A percentile compares a stretch with the other conserved stretches of the same genome.
Evolutionary conservation across 768 basidiomycete species (phyloP).

Genomic region (Leccinum disarticulatum): DNA sequence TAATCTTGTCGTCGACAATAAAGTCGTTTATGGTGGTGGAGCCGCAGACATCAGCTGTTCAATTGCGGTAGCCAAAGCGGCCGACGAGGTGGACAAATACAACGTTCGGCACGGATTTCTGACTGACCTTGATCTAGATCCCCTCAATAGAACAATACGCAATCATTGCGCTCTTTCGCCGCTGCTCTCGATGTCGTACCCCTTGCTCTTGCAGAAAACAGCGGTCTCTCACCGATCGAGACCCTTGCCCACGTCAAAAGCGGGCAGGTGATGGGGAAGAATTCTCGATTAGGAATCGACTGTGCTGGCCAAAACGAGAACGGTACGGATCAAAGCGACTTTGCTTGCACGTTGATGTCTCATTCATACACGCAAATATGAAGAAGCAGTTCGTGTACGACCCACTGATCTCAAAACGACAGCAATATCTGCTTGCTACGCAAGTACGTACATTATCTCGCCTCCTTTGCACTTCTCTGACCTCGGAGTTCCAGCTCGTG

Average conservation of each 20-base stretch:
- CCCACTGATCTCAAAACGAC: constrained; percentile 94
- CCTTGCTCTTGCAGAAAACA: constrained; percentile 96
- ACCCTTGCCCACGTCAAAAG: constrained; percentile 96
- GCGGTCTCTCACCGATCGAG: constrained; percentile 93
- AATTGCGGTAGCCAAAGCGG: constrained; percentile 89
- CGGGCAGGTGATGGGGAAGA: constrained; percentile 82
- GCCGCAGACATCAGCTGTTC: constrained; percentile 97
- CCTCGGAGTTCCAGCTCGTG: constrained; percentile 55
- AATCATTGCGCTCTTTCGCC: constrained; percentile 98
- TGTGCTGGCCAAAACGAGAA: constrained; percentile 85
- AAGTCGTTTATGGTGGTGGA: constrained; percentile 97
- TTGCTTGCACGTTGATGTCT: not conserved
- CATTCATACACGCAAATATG: constrained; percentile 67
- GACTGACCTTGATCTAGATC: constrained; percentile 50
- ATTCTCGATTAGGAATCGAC: constrained; percentile 89
- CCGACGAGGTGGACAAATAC: constrained; percentile 70
- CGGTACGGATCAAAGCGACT: constrained; percentile 47
- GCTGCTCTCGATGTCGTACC: constrained; percentile 95
- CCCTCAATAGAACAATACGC: constrained; percentile 99
- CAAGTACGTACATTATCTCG: constrained; percentile 52
- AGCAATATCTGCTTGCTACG: constrained; percentile 96
- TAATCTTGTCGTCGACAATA: constrained; percentile 91
- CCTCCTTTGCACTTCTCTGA: constrained; percentile 7
- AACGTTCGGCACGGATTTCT: not conserved
- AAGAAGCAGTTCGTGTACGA: constrained; percentile 96